Conservation (phyloP, 768 basidiomycete genomes). For the Tulasnella sp. region DNA sequence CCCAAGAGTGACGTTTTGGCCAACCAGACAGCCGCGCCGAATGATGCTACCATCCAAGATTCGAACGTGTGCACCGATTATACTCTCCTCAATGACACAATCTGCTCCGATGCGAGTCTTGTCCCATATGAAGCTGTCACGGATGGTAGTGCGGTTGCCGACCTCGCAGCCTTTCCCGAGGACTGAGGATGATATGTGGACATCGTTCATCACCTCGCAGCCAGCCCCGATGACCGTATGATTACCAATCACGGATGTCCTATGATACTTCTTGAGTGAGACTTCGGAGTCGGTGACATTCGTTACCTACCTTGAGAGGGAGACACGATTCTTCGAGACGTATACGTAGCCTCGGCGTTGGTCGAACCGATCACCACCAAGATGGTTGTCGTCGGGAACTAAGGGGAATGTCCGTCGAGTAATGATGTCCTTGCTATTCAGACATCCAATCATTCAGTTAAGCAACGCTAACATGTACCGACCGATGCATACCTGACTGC, state of each 20-base stretch:
- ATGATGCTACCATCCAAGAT: constrained; percentile 57
- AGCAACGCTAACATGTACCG: constrained; percentile 7
- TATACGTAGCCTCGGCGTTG: constrained; percentile 84
- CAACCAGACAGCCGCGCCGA: constrained; percentile 69
- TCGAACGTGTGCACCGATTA: constrained; percentile 66
- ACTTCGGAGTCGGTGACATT: not conserved
- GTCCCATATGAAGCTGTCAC: constrained; percentile 75
- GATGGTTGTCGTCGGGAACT: constrained; percentile 89
- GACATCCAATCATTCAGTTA: constrained; percentile 3
- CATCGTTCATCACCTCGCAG: constrained; percentile 54
- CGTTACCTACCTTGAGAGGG: constrained; percentile 60
- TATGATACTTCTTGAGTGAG: constrained; percentile 22
- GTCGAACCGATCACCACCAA: constrained; percentile 68
- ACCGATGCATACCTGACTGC: constrained; percentile 53
- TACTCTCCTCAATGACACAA: constrained; percentile 62
- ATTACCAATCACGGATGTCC: constrained; percentile 71
- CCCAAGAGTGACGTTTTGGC: constrained; percentile 69
- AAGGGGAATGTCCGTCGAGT: constrained; percentile 92
- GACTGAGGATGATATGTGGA: constrained; percentile 57
- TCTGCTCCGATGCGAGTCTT: constrained; percentile 57
- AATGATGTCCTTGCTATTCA: constrained; percentile 77
- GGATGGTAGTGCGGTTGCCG: constrained; percentile 56
- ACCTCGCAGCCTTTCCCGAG: constrained; percentile 67
- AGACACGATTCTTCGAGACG: constrained; percentile 66
- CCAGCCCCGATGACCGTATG: constrained; percentile 79